These are phyloP conservation scores for Penicillium verhagenii DNA, from an alignment of 495 filamentous ascomycete genomes.

Conservation along the genomic window DNA sequence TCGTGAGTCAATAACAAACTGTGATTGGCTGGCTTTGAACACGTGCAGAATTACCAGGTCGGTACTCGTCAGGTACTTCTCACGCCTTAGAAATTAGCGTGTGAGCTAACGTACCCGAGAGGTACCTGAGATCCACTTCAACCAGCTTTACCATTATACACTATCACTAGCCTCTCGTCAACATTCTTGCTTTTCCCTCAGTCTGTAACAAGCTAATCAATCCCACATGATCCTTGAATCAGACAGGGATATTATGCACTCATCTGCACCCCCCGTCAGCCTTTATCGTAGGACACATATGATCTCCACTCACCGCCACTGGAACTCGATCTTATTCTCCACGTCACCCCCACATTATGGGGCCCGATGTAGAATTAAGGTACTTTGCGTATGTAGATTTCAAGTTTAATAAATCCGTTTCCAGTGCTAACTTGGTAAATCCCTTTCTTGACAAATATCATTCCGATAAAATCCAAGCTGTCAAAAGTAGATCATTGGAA, in stretches of 20 bases:
- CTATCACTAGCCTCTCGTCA: too few relatives aligned
- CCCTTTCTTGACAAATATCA: not conserved
- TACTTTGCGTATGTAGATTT: not conserved
- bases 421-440: not conserved
- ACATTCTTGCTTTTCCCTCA: not conserved
- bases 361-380: too few relatives aligned
- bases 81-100: not conserved
- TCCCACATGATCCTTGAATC: not conserved
- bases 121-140: not conserved
- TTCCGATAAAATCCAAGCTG: not conserved
- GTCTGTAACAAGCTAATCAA: not conserved
- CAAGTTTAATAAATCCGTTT: not conserved
- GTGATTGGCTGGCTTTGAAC: conserved; percentile 5
- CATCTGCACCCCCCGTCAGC: not conserved
- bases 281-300: not conserved
- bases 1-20: conserved; percentile 4
- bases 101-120: not conserved
- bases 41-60: not conserved
- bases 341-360: too few relatives aligned
- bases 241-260: not conserved
- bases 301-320: not conserved
- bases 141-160: too few relatives aligned
- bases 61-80: not conserved
- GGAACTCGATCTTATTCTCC: not conserved
- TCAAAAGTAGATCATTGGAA: not conserved